phyloP scores from a whole-genome alignment of 805 yeast species.

The Komagataella phaffii region DNA sequence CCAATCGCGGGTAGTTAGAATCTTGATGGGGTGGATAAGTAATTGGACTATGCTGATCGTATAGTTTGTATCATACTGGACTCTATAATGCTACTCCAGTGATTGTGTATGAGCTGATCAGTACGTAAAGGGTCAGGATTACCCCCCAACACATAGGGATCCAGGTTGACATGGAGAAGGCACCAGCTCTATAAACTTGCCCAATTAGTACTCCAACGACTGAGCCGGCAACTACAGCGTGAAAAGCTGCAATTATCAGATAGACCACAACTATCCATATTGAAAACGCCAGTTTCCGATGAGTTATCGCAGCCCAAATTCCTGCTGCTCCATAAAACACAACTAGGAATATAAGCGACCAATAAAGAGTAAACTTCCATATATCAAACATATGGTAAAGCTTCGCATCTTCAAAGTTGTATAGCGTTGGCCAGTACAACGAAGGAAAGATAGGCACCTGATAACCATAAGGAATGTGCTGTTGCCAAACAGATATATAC shows the following conservation, averaged over 20 bases:
- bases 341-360: slow-evolving; percentile 64
- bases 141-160: slow-evolving; percentile 77
- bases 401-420: slow-evolving; percentile 20
- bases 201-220: slow-evolving; percentile 63
- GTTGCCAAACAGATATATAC: background rate
- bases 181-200: slow-evolving; percentile 68
- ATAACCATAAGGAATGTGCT: slow-evolving; percentile 62
- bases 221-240: slow-evolving; percentile 63
- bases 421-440: slow-evolving; percentile 50
- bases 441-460: slow-evolving; percentile 72
- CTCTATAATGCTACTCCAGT: slow-evolving; percentile 26
- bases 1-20: background rate
- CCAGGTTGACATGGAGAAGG: slow-evolving; percentile 90
- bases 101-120: slow-evolving; percentile 53
- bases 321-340: slow-evolving; percentile 59
- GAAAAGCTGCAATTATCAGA: slow-evolving; percentile 38
- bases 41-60: background rate
- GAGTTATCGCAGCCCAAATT: slow-evolving; percentile 38
- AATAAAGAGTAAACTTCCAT: slow-evolving; percentile 70
- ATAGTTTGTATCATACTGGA: background rate
- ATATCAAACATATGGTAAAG: slow-evolving; percentile 62
- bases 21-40: background rate
- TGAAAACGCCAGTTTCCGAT: slow-evolving; percentile 23
- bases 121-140: slow-evolving; percentile 51
- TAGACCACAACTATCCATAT: slow-evolving; percentile 33